Percentiles rank a stretch among this genome's conserved stretches.
Conservation (phyloP, 352 stramenopile genomes). For the Globisporangium orthogonon region DNA sequence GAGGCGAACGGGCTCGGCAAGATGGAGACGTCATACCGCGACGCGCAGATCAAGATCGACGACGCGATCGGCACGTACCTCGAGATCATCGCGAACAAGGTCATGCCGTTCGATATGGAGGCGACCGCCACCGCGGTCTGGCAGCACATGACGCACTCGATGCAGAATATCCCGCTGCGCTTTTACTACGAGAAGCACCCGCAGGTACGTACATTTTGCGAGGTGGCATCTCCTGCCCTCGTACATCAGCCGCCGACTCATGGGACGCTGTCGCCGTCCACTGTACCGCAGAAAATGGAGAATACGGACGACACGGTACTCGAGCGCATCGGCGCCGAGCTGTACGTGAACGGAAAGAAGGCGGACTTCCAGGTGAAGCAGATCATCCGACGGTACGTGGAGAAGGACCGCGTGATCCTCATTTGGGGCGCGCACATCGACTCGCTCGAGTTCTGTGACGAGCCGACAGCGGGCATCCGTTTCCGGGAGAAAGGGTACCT, state of each 20-base stretch:
- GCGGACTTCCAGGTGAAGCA: slow-evolving; percentile 50
- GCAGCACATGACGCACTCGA: slow-evolving; percentile 25
- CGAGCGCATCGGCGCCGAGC: slow-evolving; percentile 46
- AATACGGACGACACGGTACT: slow-evolving; percentile 47
- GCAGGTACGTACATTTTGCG: slow-evolving; percentile 16
- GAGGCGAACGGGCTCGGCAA: slow-evolving; percentile 4
- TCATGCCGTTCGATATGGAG: slow-evolving; percentile 33
- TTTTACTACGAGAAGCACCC: slow-evolving; percentile 37
- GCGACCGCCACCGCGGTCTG: slow-evolving; percentile 26
- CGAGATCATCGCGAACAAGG: slow-evolving; percentile 29
- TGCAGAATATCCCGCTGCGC: slow-evolving; percentile 6
- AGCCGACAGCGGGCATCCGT: slow-evolving; percentile 29
- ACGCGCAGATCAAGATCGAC: slow-evolving; percentile 8
- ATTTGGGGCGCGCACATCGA: slow-evolving; percentile 52
- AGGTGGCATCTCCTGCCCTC: too few relatives aligned
- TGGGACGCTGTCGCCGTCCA: too few relatives aligned
- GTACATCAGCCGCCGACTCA: too few relatives aligned
- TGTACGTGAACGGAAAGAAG: slow-evolving; percentile 37
- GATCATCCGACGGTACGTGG: slow-evolving; percentile 38
- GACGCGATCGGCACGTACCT: slow-evolving; percentile 22
- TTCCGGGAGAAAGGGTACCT: slow-evolving; percentile 57
- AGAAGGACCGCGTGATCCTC: slow-evolving; percentile 39
- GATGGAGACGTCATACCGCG: slow-evolving; percentile 8
- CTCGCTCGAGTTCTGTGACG: slow-evolving; percentile 38
- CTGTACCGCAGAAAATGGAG: slow-evolving; percentile 2